Evolutionary conservation across 352 stramenopile species (phyloP).

Genomic region (Elongisporangium prolatum): DNA sequence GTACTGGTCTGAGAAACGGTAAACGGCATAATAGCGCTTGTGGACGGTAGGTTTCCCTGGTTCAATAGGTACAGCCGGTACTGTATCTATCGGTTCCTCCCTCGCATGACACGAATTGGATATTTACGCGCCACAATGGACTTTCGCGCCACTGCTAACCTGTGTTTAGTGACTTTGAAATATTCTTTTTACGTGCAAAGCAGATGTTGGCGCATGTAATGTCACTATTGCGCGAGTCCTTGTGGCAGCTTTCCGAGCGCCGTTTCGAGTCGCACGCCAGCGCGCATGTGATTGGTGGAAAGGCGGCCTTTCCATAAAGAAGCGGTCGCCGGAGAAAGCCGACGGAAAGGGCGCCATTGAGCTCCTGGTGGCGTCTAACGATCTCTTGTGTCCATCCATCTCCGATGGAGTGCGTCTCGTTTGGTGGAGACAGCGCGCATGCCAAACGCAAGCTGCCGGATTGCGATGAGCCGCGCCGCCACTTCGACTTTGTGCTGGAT

Average conservation of each 20-base stretch:
- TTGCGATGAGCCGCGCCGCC: slow-evolving; percentile 13
- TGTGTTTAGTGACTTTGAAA: neutral
- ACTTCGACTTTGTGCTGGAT: slow-evolving; percentile 13
- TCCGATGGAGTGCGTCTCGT: neutral
- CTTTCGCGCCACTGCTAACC: neutral
- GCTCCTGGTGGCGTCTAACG: neutral
- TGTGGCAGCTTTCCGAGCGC: neutral
- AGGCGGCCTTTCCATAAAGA: neutral
- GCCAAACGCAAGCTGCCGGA: slow-evolving; percentile 69
- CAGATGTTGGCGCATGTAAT: neutral
- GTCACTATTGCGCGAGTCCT: neutral
- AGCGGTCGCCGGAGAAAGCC: neutral
- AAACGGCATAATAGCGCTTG: neutral
- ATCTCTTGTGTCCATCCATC: neutral
- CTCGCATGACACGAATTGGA: neutral
- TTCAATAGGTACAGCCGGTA: neutral
- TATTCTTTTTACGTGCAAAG: neutral
- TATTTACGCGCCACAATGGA: neutral
- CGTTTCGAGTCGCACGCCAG: neutral
- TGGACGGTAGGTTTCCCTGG: neutral
- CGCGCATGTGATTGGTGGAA: neutral
- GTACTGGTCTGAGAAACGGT: neutral
- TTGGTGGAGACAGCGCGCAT: slow-evolving; percentile 31
- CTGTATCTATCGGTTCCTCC: neutral
- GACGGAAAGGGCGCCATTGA: neutral